Evolutionary conservation across 2,329 filamentous ascomycete species (phyloP), one percentile per base, ranked within the genome.

Genomic region (Coniochaeta hoffmannii): DNA sequence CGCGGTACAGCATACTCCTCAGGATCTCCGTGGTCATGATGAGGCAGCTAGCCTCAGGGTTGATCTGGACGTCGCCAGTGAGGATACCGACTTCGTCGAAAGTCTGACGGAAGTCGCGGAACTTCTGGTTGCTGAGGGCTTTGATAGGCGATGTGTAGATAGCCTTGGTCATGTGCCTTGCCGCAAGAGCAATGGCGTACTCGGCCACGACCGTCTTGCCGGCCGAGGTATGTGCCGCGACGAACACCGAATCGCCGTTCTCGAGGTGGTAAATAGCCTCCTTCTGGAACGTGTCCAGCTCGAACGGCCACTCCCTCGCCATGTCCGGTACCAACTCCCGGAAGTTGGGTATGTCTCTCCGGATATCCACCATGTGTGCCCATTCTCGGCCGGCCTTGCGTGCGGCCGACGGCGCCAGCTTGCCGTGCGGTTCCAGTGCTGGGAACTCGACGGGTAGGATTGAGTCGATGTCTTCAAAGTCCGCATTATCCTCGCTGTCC

Each of bases 21-120:
- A 99, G 73, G 73, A 99, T 99, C 68, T 99, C 94, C 0, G 94
- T 99, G 0, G 94, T 99, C 94, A 99, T 99, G 71, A 99, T 97
- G 41, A 99, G 79, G 73, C 94, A 99, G 71, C 93, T 97, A 28
- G 94, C 94, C 74, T 97, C 94, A 0, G 93, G 90, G 61, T 95
- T 91, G 65, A 99, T 99, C 70, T 99, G 94, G 5, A 99, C 94
- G 73, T 99, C 94, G 57, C 94, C 94, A 0, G 94, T 99, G 60
- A 99, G 73, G 60, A 99, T 97, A 15, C 94, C 94, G 17, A 99
- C 94, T 70, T 99, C 94, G 57, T 96, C 91, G 65, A 99, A 99
- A 0, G 83, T 85, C 55, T 86, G 81, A 56, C 91, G 83, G 69
- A 99, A 99, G 68, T 99, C 94, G 60, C 94, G 85, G 71, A 97